Evolutionary conservation across 768 basidiomycete genomes (phyloP).

Genomic region (Agrocybe pediades): DNA sequence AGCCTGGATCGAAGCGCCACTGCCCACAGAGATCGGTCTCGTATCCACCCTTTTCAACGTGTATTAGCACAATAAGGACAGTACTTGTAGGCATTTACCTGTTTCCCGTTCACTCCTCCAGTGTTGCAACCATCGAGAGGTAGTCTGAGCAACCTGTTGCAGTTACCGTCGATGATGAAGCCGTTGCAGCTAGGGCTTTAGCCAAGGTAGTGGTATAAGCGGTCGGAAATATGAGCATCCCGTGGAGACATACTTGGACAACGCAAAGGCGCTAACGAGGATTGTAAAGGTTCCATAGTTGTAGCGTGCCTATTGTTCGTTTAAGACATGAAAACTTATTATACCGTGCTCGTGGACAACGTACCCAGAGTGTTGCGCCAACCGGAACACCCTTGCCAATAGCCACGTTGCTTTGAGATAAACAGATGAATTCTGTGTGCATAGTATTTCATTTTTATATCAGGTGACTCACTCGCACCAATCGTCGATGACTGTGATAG

Average conservation of each 20-base stretch:
- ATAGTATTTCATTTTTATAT: no score
- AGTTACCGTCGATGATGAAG: conserved; percentile 6
- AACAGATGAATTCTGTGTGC: no score
- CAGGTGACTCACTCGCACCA: no score
- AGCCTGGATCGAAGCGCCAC: conserved; percentile 9
- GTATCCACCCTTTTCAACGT: conserved; percentile 10
- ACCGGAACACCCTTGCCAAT: not conserved
- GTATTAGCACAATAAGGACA: no score
- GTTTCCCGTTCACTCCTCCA: conserved; percentile 6
- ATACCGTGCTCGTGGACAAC: not conserved
- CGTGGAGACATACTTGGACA: not conserved
- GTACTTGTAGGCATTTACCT: no score
- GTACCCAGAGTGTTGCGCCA: not conserved
- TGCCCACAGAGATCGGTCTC: conserved; percentile 10
- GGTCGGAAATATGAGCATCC: no score
- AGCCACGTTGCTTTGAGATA: not conserved
- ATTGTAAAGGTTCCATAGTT: not conserved
- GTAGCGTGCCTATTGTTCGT: not conserved
- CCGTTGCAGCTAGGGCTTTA: not conserved
- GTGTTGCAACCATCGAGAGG: conserved; percentile 9
- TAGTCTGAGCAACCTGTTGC: conserved; percentile 7
- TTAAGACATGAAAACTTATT: no score
- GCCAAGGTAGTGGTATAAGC: no score
- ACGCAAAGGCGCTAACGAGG: not conserved
- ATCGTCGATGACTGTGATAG: no score